A percentile compares a stretch with the other conserved stretches of the same genome.
Evolutionary conservation across 306 rosid species (phyloP).

Genomic region (Quillaja saponaria): DNA sequence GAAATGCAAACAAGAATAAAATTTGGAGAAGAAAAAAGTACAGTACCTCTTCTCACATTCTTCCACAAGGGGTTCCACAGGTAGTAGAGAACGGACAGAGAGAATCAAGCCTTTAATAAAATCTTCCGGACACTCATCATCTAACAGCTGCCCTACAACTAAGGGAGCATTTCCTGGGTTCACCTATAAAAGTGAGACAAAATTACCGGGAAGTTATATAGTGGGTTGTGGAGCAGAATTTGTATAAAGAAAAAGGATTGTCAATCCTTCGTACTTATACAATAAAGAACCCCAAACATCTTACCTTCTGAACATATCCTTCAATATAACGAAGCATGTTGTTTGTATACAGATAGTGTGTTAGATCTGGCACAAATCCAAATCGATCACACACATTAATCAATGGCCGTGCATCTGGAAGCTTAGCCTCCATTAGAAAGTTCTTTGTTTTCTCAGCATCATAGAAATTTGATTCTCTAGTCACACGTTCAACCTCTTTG

Average conservation of each 20-base stretch:
- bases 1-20: slow-evolving; percentile 6
- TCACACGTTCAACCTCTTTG: slow-evolving; percentile 98
- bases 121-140: slow-evolving; percentile 99
- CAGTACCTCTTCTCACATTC: slow-evolving; percentile 95
- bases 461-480: slow-evolving; percentile 96
- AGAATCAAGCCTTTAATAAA: slow-evolving; percentile 95
- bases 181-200: slow-evolving; percentile 55
- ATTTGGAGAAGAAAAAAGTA: slow-evolving; percentile 14
- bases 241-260: slow-evolving; percentile 3
- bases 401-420: slow-evolving; percentile 96
- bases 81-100: slow-evolving; percentile 97
- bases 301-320: slow-evolving; percentile 99
- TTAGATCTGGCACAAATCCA: slow-evolving; percentile 98
- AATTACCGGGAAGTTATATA: not conserved
- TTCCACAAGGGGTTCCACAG: slow-evolving; percentile 97
- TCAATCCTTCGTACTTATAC: slow-evolving; percentile 4
- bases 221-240: slow-evolving; percentile 11
- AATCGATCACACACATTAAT: slow-evolving; percentile 98
- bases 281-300: slow-evolving; percentile 9
- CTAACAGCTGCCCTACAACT: slow-evolving; percentile 96
- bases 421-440: slow-evolving; percentile 96
- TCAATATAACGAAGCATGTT: slow-evolving; percentile 99
- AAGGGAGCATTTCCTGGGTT: slow-evolving; percentile 98
- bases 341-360: slow-evolving; percentile 89
- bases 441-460: slow-evolving; percentile 96